Evolutionary conservation across 768 basidiomycete genomes (phyloP).

Genomic region (Pleurotus djamor): DNA sequence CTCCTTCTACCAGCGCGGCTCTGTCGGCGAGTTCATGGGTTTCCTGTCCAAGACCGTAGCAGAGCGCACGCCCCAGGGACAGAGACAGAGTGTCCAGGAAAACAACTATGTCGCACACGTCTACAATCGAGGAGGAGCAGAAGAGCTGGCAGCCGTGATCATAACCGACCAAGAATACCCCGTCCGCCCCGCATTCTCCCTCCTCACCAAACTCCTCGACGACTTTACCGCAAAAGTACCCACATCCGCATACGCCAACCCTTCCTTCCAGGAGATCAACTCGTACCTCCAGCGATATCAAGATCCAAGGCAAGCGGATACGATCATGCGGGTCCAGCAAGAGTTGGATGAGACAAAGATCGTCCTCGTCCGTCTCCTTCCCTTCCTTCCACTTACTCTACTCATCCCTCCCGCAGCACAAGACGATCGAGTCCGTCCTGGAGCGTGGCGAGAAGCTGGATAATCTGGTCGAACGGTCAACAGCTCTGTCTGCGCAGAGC

Average conservation of each 20-base stretch:
- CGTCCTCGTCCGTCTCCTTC: slow-evolving; percentile 65
- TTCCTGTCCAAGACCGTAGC: slow-evolving; percentile 94
- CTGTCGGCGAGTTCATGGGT: slow-evolving; percentile 87
- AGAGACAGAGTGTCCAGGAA: slow-evolving; percentile 93
- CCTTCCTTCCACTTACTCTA: not conserved
- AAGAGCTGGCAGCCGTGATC: slow-evolving; percentile 88
- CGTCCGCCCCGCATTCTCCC: slow-evolving; percentile 92
- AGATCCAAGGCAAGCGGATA: slow-evolving; percentile 95
- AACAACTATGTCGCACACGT: slow-evolving; percentile 92
- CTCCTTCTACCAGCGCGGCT: slow-evolving; percentile 90
- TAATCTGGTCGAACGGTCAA: slow-evolving; percentile 91
- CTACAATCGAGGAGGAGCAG: slow-evolving; percentile 86
- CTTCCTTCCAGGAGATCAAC: slow-evolving; percentile 75
- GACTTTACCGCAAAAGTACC: slow-evolving; percentile 86
- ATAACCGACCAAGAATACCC: slow-evolving; percentile 97
- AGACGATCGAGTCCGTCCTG: slow-evolving; percentile 97
- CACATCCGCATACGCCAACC: slow-evolving; percentile 62
- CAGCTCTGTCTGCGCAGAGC: slow-evolving; percentile 82
- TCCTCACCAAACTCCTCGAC: slow-evolving; percentile 90
- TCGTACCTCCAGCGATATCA: slow-evolving; percentile 90
- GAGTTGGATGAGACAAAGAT: slow-evolving; percentile 99
- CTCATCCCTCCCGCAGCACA: slow-evolving; percentile 63
- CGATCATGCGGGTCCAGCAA: slow-evolving; percentile 97
- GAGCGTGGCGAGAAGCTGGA: slow-evolving; percentile 97
- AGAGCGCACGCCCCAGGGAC: slow-evolving; percentile 82